Evolutionary conservation across 2,329 filamentous ascomycete genomes (phyloP), one percentile per base, ranked within the genome.

Genomic region (Trichoderma sp.): DNA sequence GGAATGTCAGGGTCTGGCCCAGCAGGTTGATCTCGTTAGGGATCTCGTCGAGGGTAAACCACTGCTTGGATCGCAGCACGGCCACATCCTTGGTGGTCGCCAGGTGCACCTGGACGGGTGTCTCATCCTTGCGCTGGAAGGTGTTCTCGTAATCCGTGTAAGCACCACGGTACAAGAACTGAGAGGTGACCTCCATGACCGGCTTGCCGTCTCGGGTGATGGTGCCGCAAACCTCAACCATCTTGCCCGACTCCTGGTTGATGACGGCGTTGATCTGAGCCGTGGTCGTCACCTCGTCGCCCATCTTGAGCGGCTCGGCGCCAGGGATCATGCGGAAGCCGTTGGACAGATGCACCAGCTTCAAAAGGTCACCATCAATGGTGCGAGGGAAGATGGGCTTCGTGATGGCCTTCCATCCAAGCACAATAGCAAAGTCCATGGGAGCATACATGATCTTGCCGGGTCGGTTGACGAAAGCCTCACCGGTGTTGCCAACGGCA

Each of bases 161-260:
- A 34, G 88, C 87, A 71, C 96, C 96, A 64, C 97, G 92, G 87
- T 99, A 99, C 78, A 99, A 83, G 88, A 99, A 99, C 82, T 99
- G 96, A 74, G 94, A 98, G 13, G 95, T 98, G 32, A 99, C 96
- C 80, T 99, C 94, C 96, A 99, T 99, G 74, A 99, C 94, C 6
- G 94, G 87, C 81, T 93, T 83, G 30, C 92, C 92, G 68, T 95
- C 90, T 57, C 96, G 92, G 68, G 88, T 92, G 78, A 99, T 97
- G 6, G 96, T 99, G 74, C 96, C 96, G 78, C 95, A 98, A n/a
- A 99, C 95, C 83, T 99, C 97, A 20, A 99, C 97, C 95, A 99
- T 98, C 87, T 99, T 99, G 62, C 96, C 96, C 73, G 96, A 94
- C 15, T 97, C 94, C 82, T 99, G 95, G 85, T 98, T 99, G 85